Evolutionary conservation across 768 basidiomycete genomes (phyloP).

Genomic region (Strobilomyces confusus): DNA sequence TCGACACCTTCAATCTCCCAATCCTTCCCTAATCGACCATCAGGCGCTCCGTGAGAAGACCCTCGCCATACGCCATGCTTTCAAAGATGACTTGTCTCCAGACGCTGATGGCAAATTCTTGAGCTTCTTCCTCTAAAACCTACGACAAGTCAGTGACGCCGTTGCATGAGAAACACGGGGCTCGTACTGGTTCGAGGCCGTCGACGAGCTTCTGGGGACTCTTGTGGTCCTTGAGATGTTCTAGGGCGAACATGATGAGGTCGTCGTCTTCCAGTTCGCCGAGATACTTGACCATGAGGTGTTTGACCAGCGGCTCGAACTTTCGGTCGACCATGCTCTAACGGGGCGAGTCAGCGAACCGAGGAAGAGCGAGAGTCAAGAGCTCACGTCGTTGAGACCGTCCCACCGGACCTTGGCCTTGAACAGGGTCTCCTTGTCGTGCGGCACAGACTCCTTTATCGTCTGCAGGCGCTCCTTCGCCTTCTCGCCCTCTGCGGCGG

Average conservation of each 20-base stretch:
- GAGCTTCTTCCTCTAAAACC: slow-evolving; percentile 92
- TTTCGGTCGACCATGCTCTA: slow-evolving; percentile 82
- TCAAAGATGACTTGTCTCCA: slow-evolving; percentile 96
- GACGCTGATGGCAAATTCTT: slow-evolving; percentile 67
- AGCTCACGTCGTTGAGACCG: slow-evolving; percentile 77
- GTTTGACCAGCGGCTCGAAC: slow-evolving; percentile 78
- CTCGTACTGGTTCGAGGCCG: slow-evolving; percentile 83
- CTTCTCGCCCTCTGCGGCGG: slow-evolving; percentile 78
- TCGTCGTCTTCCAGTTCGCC: slow-evolving; percentile 94
- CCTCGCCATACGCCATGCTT: slow-evolving; percentile 89
- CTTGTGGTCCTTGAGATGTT: slow-evolving; percentile 91
- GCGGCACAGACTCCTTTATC: slow-evolving; percentile 69
- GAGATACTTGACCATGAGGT: slow-evolving; percentile 80
- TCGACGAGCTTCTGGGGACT: slow-evolving; percentile 81
- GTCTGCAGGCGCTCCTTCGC: slow-evolving; percentile 76
- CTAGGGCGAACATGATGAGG: slow-evolving; percentile 88
- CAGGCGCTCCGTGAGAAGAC: slow-evolving; percentile 81
- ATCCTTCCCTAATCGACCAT: slow-evolving; percentile 55
- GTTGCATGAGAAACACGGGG: not conserved
- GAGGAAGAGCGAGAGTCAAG: not conserved
- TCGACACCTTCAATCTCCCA: slow-evolving; percentile 13
- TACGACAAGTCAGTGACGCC: slow-evolving; percentile 30
- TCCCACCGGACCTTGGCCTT: slow-evolving; percentile 90
- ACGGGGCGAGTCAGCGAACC: slow-evolving; percentile 13
- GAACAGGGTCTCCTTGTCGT: slow-evolving; percentile 74